These are phyloP conservation scores for Lycium ferocissimum DNA, from an alignment of 257 asterid species.

Conservation along the genomic window DNA sequence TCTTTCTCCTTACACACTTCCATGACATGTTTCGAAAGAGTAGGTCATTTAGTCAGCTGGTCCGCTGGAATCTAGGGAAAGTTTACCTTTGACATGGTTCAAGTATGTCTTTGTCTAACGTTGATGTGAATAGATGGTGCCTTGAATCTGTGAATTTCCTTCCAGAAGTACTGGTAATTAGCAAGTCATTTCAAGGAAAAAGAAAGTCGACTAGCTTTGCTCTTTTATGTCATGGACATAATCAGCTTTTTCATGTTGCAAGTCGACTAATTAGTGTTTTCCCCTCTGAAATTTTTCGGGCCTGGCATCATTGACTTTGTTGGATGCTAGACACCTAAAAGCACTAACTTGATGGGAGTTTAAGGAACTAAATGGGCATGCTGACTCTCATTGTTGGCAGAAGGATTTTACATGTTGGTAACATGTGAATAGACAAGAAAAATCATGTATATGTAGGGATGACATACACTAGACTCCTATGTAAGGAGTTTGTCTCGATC, in stretches of 20 bases:
- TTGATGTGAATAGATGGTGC: conserved; percentile 8
- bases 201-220: neutral
- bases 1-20: neutral
- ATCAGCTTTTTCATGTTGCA: conserved; percentile 24
- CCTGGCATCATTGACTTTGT: neutral
- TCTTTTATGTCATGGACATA: conserved; percentile 1
- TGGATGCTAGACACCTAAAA: conserved; percentile 1
- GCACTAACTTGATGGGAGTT: neutral
- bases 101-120: neutral
- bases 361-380: neutral
- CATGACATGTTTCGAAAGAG: neutral
- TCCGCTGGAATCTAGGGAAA: neutral
- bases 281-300: neutral
- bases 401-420: conserved; percentile 12
- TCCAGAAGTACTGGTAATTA: neutral
- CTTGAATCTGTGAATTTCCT: neutral
- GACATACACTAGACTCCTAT: neutral
- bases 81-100: conserved; percentile 4
- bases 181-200: conserved; percentile 4
- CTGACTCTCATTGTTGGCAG: neutral
- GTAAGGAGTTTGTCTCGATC: neutral
- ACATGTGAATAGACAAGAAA: conserved; percentile 20
- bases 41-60: conserved; percentile 3
- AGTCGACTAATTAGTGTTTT: neutral
- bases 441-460: neutral